phyloP scores from a whole-genome alignment of 2,329 filamentous ascomycete species.

The Clonostachys chloroleuca region DNA sequence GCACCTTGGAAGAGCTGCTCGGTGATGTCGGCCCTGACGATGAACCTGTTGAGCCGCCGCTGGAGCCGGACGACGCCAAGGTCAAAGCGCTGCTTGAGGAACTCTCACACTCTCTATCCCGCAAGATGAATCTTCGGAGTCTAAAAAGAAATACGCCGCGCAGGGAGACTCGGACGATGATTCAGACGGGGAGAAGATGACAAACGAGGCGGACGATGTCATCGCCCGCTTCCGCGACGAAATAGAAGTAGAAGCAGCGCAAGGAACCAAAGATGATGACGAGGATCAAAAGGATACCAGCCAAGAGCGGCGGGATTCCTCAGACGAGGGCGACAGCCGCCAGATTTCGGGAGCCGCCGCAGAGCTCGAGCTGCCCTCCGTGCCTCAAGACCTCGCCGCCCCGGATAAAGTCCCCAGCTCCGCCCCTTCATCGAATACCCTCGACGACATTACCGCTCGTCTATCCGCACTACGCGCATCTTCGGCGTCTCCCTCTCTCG shows the following conservation, averaged over 20 bases:
- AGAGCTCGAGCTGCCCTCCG: constrained; percentile 36
- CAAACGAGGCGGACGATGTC: constrained; percentile 33
- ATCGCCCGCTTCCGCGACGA: constrained; percentile 43
- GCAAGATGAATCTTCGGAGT: constrained; percentile 9
- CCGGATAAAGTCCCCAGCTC: constrained; percentile 24
- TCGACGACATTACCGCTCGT: constrained; percentile 42
- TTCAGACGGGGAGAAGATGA: constrained; percentile 48
- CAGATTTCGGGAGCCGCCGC: constrained; percentile 4
- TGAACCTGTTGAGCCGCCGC: constrained; percentile 5
- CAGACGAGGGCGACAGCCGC: neutral
- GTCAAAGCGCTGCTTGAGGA: constrained; percentile 30
- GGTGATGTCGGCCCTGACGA: constrained; percentile 31
- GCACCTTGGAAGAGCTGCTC: constrained; percentile 46
- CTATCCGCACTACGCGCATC: constrained; percentile 43
- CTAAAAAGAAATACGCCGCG: neutral
- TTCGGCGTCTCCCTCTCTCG: constrained; percentile 23
- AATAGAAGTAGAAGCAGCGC: constrained; percentile 24
- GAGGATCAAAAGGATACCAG: too few species aligned
- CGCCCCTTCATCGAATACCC: constrained; percentile 14
- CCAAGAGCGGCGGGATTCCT: neutral
- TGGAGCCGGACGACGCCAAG: constrained; percentile 20
- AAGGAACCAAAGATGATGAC: constrained; percentile 1
- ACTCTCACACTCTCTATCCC: constrained; percentile 23
- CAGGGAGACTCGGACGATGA: constrained; percentile 24
- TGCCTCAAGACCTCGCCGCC: constrained; percentile 33